Base-by-base conservation (phyloP, 306 rosid species). In the Albizia julibrissin region DNA sequence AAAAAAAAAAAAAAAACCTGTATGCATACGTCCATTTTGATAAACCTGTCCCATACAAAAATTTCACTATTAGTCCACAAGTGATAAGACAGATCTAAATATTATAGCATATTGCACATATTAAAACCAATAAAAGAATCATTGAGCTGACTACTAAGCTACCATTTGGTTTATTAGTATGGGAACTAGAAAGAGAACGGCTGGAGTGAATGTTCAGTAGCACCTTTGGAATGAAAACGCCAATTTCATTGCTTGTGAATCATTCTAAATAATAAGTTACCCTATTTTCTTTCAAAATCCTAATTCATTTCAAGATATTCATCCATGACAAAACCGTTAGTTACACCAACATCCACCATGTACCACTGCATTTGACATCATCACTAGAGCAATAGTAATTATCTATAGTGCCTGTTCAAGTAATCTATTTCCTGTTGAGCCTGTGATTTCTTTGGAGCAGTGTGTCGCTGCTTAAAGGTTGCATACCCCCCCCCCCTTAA, bases 11-110 rank as follows among this genome's bases (percentile, higher is more conserved):
- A 72, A 37, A 31, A 22, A 68, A 90, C 97, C 97, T 71, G 83
- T 50, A 85, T 78, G 90, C 79, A 84, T 54, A 31, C 84, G 81
- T 67, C 91, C 91, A 75, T 89, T 88, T 70, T 75, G 87, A 79
- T 75, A 83, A 78, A 89, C 94, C 98, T 90, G 54, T 47, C 50
- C 31, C 69, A 82, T 67, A 82, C 62, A 87, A 84, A 61, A 84
- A 37, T 14, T 39, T 81, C 77, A 83, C 79, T 83, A 82, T 90
- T 83, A 94, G 95, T 85, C 78, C 81, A 84, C 34, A 76, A 39
- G 67, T 69, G n/a, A 29, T 24, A 43, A 43, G 13, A 71, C 37
- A 78, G 27, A 81, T 78, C 33, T 72, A 79, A 49, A 77, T 43
- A 79, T 47, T 52, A 67, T 73, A 79, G 73, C 44, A 80, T 21